Percentiles rank a stretch among this genome's conserved stretches.
Evolutionary conservation across 2,329 filamentous ascomycete species (phyloP).

Genomic region (Aspergillus aculeatinus): DNA sequence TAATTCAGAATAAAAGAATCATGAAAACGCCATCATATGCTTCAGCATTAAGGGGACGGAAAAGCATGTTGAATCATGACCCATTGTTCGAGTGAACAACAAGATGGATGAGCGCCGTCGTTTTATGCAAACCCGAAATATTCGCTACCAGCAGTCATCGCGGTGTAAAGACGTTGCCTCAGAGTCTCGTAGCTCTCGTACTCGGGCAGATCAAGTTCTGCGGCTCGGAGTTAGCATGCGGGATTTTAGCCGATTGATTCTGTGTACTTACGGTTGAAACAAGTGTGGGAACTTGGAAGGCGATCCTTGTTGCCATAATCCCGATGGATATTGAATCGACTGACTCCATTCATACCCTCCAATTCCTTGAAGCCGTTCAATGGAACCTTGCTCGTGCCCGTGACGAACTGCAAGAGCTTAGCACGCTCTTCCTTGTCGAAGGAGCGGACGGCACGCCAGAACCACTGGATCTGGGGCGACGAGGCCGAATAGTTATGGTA

Average conservation of each 20-base stretch:
- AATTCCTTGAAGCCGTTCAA: slow-evolving; percentile 98
- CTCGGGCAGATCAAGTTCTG: slow-evolving; percentile 96
- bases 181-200: slow-evolving; percentile 95
- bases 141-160: slow-evolving; percentile 96
- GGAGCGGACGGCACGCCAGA: slow-evolving; percentile 95
- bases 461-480: slow-evolving; percentile 97
- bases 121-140: slow-evolving; percentile 92
- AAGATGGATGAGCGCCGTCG: slow-evolving; percentile 11
- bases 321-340: slow-evolving; percentile 96
- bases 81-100: slow-evolving; percentile 7
- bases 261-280: slow-evolving; percentile 88
- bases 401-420: slow-evolving; percentile 96
- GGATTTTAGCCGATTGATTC: background rate
- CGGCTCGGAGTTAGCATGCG: slow-evolving; percentile 35
- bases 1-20: slow-evolving; percentile 17
- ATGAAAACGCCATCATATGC: slow-evolving; percentile 39
- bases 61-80: slow-evolving; percentile 16
- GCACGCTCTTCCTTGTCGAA: slow-evolving; percentile 99
- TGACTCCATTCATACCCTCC: slow-evolving; percentile 98
- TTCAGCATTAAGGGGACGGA: slow-evolving; percentile 25
- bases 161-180: slow-evolving; percentile 83
- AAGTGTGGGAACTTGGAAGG: slow-evolving; percentile 93
- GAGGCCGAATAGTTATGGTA: slow-evolving; percentile 97
- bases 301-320: slow-evolving; percentile 97
- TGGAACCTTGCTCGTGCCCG: slow-evolving; percentile 95